A percentile compares a stretch with the other conserved stretches of the same genome.
These are phyloP conservation scores for Alliaria petiolata DNA, from an alignment of 345 rosid species.

Conservation along the genomic window DNA sequence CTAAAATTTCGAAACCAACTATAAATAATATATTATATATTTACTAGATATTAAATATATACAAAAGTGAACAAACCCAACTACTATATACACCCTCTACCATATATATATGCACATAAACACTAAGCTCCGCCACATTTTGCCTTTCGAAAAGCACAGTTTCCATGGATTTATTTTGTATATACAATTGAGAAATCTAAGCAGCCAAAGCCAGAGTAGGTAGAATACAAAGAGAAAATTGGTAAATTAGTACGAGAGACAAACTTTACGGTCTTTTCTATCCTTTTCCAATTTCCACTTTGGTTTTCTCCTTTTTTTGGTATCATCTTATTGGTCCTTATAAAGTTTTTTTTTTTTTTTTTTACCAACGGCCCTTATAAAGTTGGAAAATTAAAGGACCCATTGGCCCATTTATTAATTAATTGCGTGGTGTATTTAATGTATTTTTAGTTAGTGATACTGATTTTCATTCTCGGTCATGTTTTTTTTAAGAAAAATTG, in stretches of 20 bases:
- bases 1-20: background rate
- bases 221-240: background rate
- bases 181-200: background rate
- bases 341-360: no score
- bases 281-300: slow-evolving; percentile 6
- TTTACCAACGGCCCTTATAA: slow-evolving; percentile 24
- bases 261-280: slow-evolving; percentile 24
- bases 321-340: slow-evolving; percentile 24
- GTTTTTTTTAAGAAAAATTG: no score
- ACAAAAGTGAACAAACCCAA: background rate
- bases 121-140: background rate
- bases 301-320: background rate
- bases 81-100: background rate
- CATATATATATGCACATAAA: background rate
- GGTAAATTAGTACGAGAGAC: slow-evolving; percentile 15
- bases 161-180: background rate
- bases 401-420: slow-evolving; percentile 26
- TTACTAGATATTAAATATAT: background rate
- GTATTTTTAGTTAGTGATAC: slow-evolving; percentile 14
- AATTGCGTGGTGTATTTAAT: slow-evolving; percentile 23
- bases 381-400: slow-evolving; percentile 22
- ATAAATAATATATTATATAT: background rate
- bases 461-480: slow-evolving; percentile 18
- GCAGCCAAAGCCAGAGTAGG: slow-evolving; percentile 5
- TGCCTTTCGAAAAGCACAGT: background rate